Base-by-base conservation (phyloP, 2,329 filamentous ascomycete genomes). In the Penicillium digitatum region DNA sequence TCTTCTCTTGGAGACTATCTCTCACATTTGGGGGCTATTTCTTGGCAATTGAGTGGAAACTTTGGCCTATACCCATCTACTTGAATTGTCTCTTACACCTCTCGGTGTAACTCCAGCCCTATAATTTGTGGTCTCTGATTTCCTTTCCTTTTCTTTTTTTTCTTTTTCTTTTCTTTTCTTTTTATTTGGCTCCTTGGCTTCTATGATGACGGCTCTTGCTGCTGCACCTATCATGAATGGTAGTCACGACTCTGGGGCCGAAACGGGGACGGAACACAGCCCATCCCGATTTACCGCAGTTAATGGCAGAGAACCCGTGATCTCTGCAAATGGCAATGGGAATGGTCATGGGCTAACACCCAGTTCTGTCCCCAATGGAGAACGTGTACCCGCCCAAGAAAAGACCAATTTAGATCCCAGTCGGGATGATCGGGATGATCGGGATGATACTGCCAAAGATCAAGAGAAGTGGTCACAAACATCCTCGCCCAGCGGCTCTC, bases 221-320 rank as follows among this genome's bases (percentile, higher is more conserved):
- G 62, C 71, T 38, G 61, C 66, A n/a, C 60, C 71, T 42, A 61
- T 66, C 47, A 66, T 69, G 61, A 71, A 68, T 45, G 64, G 63
- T 18, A 38, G 27, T 59, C 67, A 70, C 54, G 67, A 72, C 43
- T 60, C 69, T 14, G 68, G 73, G 52, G 67, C 68, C 52, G 66
- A 70, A 37, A 64, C 67, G n/a, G 71, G 66, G 50, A 56, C 71
- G 24, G 74, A 75, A 22, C 71, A 75, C 51, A 76, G 73, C 49
- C 74, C 75, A 29, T 74, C 74, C 29, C 72, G 73, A 40, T 78
- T 78, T 57, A 78, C 76, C 5, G 75, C 76, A 20, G 75, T 78
- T 35, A 78, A 78, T 64, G 76, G 74, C 40, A 72, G 67, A 57
- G 73, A 75, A 16, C 48, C 57, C 50, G 57, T 54, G 32, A 48